phyloP scores from a whole-genome alignment of 2,329 filamentous ascomycete species.

The Corynespora cassiicola region DNA sequence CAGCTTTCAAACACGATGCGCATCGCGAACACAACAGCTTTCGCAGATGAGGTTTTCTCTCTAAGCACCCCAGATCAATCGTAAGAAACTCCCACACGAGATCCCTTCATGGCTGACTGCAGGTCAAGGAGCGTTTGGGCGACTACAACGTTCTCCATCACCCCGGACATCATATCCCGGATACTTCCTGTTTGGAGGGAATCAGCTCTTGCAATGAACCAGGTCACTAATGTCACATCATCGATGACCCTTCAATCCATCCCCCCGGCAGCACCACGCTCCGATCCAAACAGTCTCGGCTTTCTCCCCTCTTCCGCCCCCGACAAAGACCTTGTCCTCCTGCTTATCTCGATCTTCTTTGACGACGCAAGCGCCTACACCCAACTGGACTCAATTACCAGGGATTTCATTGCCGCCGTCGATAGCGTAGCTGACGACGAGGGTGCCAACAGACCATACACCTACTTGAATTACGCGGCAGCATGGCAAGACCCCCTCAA shows the following conservation, averaged over 20 bases:
- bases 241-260: constrained; percentile 10
- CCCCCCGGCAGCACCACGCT: constrained; percentile 4
- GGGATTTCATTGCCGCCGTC: background rate
- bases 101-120: no score
- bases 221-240: constrained; percentile 9
- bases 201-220: no score
- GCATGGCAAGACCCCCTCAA: constrained; percentile 3
- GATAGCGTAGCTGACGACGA: background rate
- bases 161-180: constrained; percentile 18
- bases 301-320: constrained; percentile 2
- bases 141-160: constrained; percentile 1
- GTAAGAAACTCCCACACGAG: no score
- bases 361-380: constrained; percentile 15
- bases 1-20: constrained; percentile 23
- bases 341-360: constrained; percentile 27
- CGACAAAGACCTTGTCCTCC: background rate
- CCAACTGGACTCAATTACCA: no score
- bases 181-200: constrained; percentile 30
- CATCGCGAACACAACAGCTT: no score
- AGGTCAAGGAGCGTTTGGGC: no score
- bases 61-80: no score
- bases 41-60: no score
- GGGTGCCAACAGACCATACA: background rate
- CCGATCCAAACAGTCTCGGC: constrained; percentile 9
- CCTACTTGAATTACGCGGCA: constrained; percentile 33